phyloP scores from a whole-genome alignment of 345 rosid species.

The Linum lewisii region DNA sequence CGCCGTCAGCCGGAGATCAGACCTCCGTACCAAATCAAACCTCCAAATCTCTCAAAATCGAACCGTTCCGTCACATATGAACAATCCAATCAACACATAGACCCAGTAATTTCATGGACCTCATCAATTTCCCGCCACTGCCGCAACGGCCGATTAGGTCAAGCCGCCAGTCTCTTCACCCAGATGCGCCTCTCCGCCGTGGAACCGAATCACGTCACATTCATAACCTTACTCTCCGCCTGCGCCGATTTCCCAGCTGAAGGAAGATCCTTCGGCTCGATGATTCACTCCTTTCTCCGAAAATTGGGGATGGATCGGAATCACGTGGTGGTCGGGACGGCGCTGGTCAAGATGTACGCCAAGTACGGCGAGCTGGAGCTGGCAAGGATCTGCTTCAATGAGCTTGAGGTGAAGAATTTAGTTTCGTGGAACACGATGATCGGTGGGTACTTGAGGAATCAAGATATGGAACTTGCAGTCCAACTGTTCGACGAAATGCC shows the following conservation, averaged over 20 bases:
- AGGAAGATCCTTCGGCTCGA: constrained; percentile 31
- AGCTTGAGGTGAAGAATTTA: constrained; percentile 11
- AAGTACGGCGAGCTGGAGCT: constrained; percentile 13
- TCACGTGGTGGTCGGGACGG: constrained; percentile 20
- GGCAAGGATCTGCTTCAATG: constrained; percentile 15
- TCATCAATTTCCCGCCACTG: constrained; percentile 56
- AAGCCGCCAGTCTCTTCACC: constrained; percentile 44
- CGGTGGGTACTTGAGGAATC: constrained; percentile 18
- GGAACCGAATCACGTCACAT: constrained; percentile 58
- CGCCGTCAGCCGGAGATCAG: neutral
- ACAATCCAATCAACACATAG: constrained; percentile 14
- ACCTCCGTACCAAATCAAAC: constrained; percentile 11
- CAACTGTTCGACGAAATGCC: constrained; percentile 24
- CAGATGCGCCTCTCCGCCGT: constrained; percentile 47
- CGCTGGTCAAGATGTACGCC: constrained; percentile 18
- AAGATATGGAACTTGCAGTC: constrained; percentile 3
- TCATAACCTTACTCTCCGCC: constrained; percentile 42
- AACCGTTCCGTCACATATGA: constrained; percentile 12
- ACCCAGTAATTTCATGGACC: constrained; percentile 52
- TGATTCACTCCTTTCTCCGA: constrained; percentile 49
- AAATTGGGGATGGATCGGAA: constrained; percentile 29
- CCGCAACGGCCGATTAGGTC: constrained; percentile 40
- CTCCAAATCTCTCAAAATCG: constrained; percentile 7
- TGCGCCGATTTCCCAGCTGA: constrained; percentile 34
- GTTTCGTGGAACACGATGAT: constrained; percentile 21